Percentiles rank a stretch among this genome's conserved stretches.
Conservation (phyloP, 768 basidiomycete genomes). For the Rhizopogon sp. region DNA sequence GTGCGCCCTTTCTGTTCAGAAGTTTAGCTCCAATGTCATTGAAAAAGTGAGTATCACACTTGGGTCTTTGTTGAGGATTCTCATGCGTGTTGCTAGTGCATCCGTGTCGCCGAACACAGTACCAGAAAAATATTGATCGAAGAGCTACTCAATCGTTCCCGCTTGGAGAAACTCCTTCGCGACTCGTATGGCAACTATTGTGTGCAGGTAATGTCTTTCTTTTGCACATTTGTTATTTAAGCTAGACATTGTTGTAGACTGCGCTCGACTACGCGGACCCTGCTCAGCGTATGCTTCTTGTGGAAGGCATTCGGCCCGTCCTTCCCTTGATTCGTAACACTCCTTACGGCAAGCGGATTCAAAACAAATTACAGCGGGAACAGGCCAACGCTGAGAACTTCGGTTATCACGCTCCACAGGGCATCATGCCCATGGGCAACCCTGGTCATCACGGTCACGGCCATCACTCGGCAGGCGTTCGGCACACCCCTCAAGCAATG, state of each 20-base stretch:
- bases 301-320: conserved; percentile 98
- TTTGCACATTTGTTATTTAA: conserved; percentile 1
- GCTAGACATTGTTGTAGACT: conserved; percentile 51
- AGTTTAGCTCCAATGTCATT: conserved; percentile 99
- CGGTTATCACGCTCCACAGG: conserved; percentile 56
- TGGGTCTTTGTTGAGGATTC: neutral
- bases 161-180: conserved; percentile 91
- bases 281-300: conserved; percentile 84
- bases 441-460: conserved; percentile 31
- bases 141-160: conserved; percentile 89
- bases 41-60: conserved; percentile 62
- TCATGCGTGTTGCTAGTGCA: conserved; percentile 36
- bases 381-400: conserved; percentile 65
- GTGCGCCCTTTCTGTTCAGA: conserved; percentile 95
- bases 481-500: conserved; percentile 52
- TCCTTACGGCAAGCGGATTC: conserved; percentile 98
- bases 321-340: conserved; percentile 98
- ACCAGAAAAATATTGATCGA: conserved; percentile 94
- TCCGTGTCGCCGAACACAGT: conserved; percentile 94
- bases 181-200: conserved; percentile 98
- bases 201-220: conserved; percentile 58
- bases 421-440: conserved; percentile 54
- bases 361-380: conserved; percentile 96
- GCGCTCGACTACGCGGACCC: conserved; percentile 97
- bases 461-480: conserved; percentile 37